Evolutionary conservation across 805 yeast species (phyloP).

Genomic region (Maudiozyma barnettii): DNA sequence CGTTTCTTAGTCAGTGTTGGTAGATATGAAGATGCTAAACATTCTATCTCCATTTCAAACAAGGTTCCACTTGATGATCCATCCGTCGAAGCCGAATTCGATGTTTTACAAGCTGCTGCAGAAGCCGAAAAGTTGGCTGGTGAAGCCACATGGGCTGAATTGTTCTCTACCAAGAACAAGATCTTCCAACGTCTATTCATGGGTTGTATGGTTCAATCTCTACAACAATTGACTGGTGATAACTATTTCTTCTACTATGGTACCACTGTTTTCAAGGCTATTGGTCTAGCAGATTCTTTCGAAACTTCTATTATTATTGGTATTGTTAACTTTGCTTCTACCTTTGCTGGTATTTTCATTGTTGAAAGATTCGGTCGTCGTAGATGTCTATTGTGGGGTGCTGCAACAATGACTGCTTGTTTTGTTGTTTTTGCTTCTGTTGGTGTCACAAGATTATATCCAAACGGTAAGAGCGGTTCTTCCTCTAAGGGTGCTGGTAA

Average conservation of each 20-base stretch:
- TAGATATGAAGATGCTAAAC: slow-evolving; percentile 51
- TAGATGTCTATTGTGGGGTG: slow-evolving; percentile 40
- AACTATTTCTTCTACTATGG: slow-evolving; percentile 62
- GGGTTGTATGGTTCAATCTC: slow-evolving; percentile 48
- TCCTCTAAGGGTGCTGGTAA: slow-evolving; percentile 48
- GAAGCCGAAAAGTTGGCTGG: slow-evolving; percentile 53
- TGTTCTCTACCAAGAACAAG: slow-evolving; percentile 58
- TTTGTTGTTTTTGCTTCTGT: slow-evolving; percentile 44
- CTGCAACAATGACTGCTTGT: slow-evolving; percentile 38
- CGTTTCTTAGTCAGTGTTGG: slow-evolving; percentile 49
- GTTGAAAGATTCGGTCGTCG: slow-evolving; percentile 48
- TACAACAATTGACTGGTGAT: slow-evolving; percentile 59
- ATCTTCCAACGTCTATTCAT: slow-evolving; percentile 37
- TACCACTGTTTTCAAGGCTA: slow-evolving; percentile 51
- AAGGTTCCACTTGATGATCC: slow-evolving; percentile 46
- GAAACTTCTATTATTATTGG: slow-evolving; percentile 50
- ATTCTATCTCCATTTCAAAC: slow-evolving; percentile 49
- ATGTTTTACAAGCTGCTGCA: slow-evolving; percentile 51
- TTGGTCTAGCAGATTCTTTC: slow-evolving; percentile 49
- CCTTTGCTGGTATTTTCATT: slow-evolving; percentile 40
- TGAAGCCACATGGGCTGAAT: slow-evolving; percentile 53
- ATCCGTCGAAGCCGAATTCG: slow-evolving; percentile 46
- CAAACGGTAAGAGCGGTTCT: slow-evolving; percentile 33
- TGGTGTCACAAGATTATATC: slow-evolving; percentile 41
- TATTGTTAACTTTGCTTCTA: slow-evolving; percentile 48